A percentile compares a stretch with the other conserved stretches of the same genome.
Evolutionary conservation across 2,329 filamentous ascomycete genomes (phyloP).

Genomic region (Fusarium fujikuroi): DNA sequence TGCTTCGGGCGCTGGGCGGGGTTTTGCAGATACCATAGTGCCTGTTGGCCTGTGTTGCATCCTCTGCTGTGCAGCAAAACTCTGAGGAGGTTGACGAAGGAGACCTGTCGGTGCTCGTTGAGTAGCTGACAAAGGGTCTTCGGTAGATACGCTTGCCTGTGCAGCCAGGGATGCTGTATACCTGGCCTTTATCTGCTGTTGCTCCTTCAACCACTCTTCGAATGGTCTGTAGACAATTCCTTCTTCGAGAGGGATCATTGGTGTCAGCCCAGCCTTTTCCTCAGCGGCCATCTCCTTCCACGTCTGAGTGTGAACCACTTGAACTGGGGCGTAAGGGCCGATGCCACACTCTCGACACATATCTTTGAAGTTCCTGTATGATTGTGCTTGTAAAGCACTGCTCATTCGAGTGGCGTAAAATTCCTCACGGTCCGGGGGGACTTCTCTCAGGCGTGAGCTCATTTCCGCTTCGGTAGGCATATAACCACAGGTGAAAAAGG

Average conservation of each 20-base stretch:
- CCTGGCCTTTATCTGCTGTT: conserved; percentile 53
- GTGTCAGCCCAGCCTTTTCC: conserved; percentile 73
- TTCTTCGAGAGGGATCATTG: conserved; percentile 69
- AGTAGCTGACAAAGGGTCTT: conserved; percentile 49
- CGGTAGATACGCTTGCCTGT: conserved; percentile 43
- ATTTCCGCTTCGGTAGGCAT: conserved; percentile 73
- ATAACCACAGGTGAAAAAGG: conserved; percentile 81
- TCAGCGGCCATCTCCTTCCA: conserved; percentile 76
- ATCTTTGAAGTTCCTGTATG: conserved; percentile 64
- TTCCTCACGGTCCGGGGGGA: conserved; percentile 65
- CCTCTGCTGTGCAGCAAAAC: conserved; percentile 73
- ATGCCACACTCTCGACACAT: conserved; percentile 69
- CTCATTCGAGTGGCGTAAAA: conserved; percentile 65
- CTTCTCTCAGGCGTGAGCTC: conserved; percentile 66
- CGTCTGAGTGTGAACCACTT: conserved; percentile 64
- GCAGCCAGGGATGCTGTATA: conserved; percentile 47
- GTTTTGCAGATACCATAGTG: conserved; percentile 36
- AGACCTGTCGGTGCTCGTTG: conserved; percentile 56
- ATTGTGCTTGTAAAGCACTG: conserved; percentile 57
- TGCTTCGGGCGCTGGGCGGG: conserved; percentile 42
- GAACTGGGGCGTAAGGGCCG: conserved; percentile 62
- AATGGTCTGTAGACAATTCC: conserved; percentile 73
- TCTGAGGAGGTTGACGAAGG: conserved; percentile 67
- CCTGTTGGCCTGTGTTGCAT: conserved; percentile 62
- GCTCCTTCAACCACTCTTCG: conserved; percentile 68